Percentiles rank a stretch among this genome's conserved stretches.
phyloP scores from a whole-genome alignment of 148 eudicot genomes.

The Cornus suecica region DNA sequence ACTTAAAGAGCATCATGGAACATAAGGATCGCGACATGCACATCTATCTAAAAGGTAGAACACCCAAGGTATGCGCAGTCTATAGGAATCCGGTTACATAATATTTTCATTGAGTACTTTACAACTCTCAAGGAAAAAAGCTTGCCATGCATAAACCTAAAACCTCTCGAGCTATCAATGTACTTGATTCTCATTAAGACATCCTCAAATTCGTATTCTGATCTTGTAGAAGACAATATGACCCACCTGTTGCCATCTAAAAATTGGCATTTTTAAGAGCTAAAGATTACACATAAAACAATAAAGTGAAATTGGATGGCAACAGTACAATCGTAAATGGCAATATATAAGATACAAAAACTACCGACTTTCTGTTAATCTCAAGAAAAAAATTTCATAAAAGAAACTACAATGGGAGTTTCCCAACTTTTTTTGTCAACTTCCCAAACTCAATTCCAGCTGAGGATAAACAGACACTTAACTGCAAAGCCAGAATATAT shows the following conservation, averaged over 20 bases:
- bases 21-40: neutral
- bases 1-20: neutral
- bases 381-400: too few species aligned
- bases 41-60: neutral
- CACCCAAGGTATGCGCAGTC: too few species aligned
- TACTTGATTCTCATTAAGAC: neutral
- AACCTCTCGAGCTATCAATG: neutral
- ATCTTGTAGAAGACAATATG: too few species aligned
- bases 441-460: neutral
- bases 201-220: neutral
- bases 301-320: too few species aligned
- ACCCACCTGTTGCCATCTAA: too few species aligned
- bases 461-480: neutral
- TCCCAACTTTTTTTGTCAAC: conserved; percentile 5
- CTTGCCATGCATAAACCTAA: neutral
- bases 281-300: too few species aligned
- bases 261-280: too few species aligned
- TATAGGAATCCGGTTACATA: too few species aligned
- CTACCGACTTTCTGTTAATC: too few species aligned
- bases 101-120: neutral
- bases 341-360: too few species aligned
- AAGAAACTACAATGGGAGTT: neutral
- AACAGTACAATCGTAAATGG: too few species aligned
- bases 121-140: neutral
- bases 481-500: neutral